Percentiles rank a stretch among this genome's conserved stretches.
Conservation (phyloP, 352 stramenopile genomes). For the Blastocystis sp. region DNA sequence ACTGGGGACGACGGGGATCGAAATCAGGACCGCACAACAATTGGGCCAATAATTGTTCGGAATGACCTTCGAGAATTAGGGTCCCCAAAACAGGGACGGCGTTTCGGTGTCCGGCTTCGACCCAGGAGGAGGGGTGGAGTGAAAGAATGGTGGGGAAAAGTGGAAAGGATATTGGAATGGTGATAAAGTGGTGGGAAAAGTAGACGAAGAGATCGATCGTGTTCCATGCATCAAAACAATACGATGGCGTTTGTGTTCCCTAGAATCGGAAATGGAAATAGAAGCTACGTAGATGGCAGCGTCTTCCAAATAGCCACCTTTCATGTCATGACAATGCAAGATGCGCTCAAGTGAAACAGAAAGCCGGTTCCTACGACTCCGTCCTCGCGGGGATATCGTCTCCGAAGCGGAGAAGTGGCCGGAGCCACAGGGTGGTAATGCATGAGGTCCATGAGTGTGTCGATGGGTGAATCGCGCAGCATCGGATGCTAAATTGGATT, state of each 20-base stretch:
- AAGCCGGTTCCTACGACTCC: not conserved
- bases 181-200: slow-evolving; percentile 40
- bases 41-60: not conserved
- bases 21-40: slow-evolving; percentile 1
- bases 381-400: not conserved
- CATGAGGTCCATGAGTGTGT: not conserved
- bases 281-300: not conserved
- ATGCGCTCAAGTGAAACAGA: not conserved
- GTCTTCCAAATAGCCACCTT: slow-evolving; percentile 30
- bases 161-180: slow-evolving; percentile 51
- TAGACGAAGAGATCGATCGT: slow-evolving; percentile 47
- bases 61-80: slow-evolving; percentile 6
- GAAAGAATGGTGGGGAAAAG: not conserved
- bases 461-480: not conserved
- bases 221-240: slow-evolving; percentile 13
- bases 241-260: slow-evolving; percentile 8
- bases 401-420: not conserved
- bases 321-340: slow-evolving; percentile 50
- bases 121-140: slow-evolving; percentile 4
- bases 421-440: not conserved
- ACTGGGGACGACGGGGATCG: no score
- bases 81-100: slow-evolving; percentile 28
- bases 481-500: not conserved
- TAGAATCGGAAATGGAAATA: not conserved
- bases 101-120: slow-evolving; percentile 17